These are phyloP conservation scores for Cardamine occulta DNA, from an alignment of 345 rosid species.

Conservation along the genomic window DNA sequence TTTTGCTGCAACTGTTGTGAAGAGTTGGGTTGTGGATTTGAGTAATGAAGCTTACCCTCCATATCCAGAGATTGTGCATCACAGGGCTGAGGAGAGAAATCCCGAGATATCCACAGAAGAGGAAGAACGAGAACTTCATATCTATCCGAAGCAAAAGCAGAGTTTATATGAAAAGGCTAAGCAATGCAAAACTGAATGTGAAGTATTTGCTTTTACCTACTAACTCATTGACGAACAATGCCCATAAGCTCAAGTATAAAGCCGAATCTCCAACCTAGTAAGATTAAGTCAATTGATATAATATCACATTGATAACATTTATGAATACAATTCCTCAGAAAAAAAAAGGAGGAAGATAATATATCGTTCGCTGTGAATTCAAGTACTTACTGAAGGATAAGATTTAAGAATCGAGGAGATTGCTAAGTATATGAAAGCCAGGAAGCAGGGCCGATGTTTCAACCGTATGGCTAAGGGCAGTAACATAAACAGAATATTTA, in stretches of 20 bases:
- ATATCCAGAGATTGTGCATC: constrained; percentile 98
- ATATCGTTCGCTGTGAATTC: neutral
- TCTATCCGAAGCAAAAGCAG: constrained; percentile 50
- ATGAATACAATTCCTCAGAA: neutral
- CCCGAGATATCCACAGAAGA: constrained; percentile 91
- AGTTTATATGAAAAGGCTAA: constrained; percentile 31
- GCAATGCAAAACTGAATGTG: constrained; percentile 18
- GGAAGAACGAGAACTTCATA: constrained; percentile 87
- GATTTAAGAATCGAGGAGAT: constrained; percentile 89
- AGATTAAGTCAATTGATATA: constrained; percentile 26
- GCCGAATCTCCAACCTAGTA: constrained; percentile 91
- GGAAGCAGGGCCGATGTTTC: constrained; percentile 84
- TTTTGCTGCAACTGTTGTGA: constrained; percentile 19
- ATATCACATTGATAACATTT: neutral
- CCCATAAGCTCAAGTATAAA: constrained; percentile 78
- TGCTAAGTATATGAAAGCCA: constrained; percentile 82
- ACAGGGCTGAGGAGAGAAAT: constrained; percentile 93
- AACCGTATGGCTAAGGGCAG: constrained; percentile 87
- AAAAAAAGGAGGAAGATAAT: neutral
- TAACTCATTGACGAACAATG: constrained; percentile 81
- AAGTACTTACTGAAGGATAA: constrained; percentile 84
- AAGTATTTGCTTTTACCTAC: constrained; percentile 55
- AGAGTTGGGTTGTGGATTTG: neutral
- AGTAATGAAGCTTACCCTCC: constrained; percentile 70
- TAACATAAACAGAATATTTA: constrained; percentile 79